These are phyloP conservation scores for Linanthus parryae DNA, from an alignment of 148 eudicot species.

Conservation along the genomic window DNA sequence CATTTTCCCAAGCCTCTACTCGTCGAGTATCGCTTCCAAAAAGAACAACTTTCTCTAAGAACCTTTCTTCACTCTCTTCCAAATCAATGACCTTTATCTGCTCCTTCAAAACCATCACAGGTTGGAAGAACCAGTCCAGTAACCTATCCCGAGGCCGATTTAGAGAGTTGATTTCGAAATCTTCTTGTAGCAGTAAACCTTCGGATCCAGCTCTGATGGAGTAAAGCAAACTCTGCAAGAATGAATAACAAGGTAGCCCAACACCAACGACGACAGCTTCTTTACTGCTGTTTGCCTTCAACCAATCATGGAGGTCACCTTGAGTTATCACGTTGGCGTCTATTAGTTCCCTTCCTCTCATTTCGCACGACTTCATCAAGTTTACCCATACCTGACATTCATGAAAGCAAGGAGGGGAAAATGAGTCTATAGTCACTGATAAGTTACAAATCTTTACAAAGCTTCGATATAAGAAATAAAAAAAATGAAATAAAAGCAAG, in stretches of 20 bases:
- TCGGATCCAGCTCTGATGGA: conserved; percentile 63
- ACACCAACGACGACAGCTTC: conserved; percentile 52
- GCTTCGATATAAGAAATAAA: too few species aligned
- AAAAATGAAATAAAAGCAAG: too few species aligned
- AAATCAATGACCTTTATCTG: conserved; percentile 56
- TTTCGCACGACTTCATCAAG: conserved; percentile 61
- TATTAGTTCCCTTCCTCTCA: conserved; percentile 53
- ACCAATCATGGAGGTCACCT: conserved; percentile 70
- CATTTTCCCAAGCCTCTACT: conserved; percentile 67
- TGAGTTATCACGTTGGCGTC: conserved; percentile 43
- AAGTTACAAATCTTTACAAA: too few species aligned
- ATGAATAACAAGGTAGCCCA: conserved; percentile 72
- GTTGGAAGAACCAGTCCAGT: conserved; percentile 88
- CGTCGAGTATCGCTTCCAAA: conserved; percentile 47
- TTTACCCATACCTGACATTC: conserved; percentile 71
- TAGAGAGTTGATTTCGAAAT: conserved; percentile 45
- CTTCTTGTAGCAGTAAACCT: conserved; percentile 58
- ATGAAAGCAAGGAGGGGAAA: not conserved
- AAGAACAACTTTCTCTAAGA: conserved; percentile 58
- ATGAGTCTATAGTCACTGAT: too few species aligned
- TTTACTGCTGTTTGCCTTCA: conserved; percentile 51
- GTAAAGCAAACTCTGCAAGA: conserved; percentile 35
- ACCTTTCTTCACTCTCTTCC: conserved; percentile 55
- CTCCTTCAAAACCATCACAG: conserved; percentile 77
- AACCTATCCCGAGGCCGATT: conserved; percentile 77